These are phyloP conservation scores for Alternaria metachromatica DNA, from an alignment of 2,329 filamentous ascomycete species.

Conservation along the genomic window DNA sequence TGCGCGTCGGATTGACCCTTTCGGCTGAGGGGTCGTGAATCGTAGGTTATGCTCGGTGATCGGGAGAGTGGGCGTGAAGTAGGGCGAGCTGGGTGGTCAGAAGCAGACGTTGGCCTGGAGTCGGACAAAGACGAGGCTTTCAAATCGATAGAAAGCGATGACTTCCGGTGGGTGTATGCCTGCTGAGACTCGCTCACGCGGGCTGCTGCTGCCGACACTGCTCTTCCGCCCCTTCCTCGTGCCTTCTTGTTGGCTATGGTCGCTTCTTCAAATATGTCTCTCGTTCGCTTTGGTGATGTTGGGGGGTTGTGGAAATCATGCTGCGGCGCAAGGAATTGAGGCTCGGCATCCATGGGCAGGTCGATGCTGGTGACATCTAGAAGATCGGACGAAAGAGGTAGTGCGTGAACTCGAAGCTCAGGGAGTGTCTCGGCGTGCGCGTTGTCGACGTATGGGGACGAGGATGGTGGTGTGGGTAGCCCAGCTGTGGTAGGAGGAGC, in stretches of 20 bases:
- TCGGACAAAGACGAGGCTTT: conserved; percentile 30
- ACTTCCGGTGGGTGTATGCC: conserved; percentile 41
- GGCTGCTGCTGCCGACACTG: conserved; percentile 52
- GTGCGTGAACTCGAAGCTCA: conserved; percentile 48
- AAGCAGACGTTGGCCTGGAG: conserved; percentile 33
- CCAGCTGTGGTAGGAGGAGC: conserved; percentile 17
- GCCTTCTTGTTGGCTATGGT: conserved; percentile 52
- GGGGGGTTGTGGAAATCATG: conserved; percentile 30
- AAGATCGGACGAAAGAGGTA: conserved; percentile 54
- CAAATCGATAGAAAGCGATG: conserved; percentile 35
- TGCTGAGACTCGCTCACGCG: conserved; percentile 37
- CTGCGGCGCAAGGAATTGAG: conserved; percentile 42
- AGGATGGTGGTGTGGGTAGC: conserved; percentile 45
- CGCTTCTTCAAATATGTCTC: conserved; percentile 57
- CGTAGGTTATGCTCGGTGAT: conserved; percentile 44
- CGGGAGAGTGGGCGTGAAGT: conserved; percentile 34
- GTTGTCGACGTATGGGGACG: conserved; percentile 29
- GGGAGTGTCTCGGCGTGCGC: conserved; percentile 18
- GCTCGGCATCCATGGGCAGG: conserved; percentile 23
- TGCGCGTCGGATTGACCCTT: conserved; percentile 36
- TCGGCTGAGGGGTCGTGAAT: conserved; percentile 39
- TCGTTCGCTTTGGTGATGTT: conserved; percentile 50
- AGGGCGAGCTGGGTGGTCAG: conserved; percentile 29
- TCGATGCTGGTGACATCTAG: conserved; percentile 22
- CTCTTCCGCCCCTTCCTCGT: conserved; percentile 51